Evolutionary conservation across 2,329 filamentous ascomycete species (phyloP).

Genomic region (Cadophora sp.): DNA sequence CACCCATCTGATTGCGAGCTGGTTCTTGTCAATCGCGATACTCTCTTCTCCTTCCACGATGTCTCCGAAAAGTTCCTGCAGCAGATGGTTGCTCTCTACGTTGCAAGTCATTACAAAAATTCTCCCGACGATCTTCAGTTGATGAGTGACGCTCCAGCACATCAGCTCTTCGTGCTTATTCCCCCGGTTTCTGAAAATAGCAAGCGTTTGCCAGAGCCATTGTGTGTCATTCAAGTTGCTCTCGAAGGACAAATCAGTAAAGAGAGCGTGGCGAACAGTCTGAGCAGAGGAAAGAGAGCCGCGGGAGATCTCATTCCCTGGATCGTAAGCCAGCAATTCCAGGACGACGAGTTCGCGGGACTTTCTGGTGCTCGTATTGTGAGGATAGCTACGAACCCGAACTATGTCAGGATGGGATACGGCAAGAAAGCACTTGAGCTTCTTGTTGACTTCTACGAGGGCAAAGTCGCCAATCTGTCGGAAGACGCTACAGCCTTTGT

Average conservation of each 20-base stretch:
- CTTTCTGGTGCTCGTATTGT: conserved; percentile 92
- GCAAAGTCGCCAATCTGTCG: conserved; percentile 84
- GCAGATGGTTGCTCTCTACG: conserved; percentile 97
- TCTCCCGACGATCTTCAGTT: conserved; percentile 97
- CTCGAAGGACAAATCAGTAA: conserved; percentile 94
- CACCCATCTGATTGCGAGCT: conserved; percentile 92
- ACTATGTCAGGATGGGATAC: conserved; percentile 92
- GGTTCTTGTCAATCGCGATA: conserved; percentile 93
- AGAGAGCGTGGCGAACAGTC: conserved; percentile 87
- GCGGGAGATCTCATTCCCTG: conserved; percentile 95
- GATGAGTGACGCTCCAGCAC: conserved; percentile 96
- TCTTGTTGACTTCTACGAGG: conserved; percentile 91
- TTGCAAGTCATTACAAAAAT: conserved; percentile 98
- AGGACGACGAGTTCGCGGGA: conserved; percentile 94
- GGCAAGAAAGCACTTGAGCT: conserved; percentile 88
- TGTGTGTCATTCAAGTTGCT: conserved; percentile 93
- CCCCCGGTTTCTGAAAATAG: conserved; percentile 81
- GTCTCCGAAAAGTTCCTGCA: conserved; percentile 97
- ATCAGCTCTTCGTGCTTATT: conserved; percentile 94
- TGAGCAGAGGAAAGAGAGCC: conserved; percentile 87
- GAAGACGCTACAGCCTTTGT: conserved; percentile 66
- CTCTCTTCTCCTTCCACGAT: conserved; percentile 96
- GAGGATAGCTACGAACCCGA: conserved; percentile 94
- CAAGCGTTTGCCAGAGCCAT: conserved; percentile 84
- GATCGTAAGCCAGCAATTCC: conserved; percentile 97